Base-by-base conservation (phyloP, 768 basidiomycete species). In the Calocybe indica region DNA sequence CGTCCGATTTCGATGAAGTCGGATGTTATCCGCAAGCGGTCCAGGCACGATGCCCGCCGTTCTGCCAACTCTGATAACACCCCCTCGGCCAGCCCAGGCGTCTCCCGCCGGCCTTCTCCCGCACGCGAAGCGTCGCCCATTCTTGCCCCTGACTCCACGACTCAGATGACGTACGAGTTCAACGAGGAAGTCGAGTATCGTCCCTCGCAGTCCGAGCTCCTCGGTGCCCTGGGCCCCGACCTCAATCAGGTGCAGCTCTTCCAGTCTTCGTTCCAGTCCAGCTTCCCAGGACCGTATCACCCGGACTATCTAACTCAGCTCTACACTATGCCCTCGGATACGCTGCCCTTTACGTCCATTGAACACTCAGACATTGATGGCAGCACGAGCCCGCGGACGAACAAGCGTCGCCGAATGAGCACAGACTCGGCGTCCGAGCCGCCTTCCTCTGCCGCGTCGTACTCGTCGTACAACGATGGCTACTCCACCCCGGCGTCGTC, bases 1-100 rank as follows among this genome's bases (percentile, higher is more conserved):
- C 82, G 90, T 22, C 90, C 90, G 1, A 88, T 91, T 51, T 88
- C 86, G 6, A 92, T 92, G 89, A 92, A 92, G 62, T 90, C 88
- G 4, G 90, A 92, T 53, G 82, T 91, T 33, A 89, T 92, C 54
- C 85, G 89, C 51, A 92, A 92, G 60, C 83, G 90, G 36, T 88
- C 89, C 2, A 73, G 89, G 1, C 88, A 90, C 55, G 88, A 91
- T 50, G 83, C 85, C 14, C 79, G 86, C 33, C 78, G 84, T 13
- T 55, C 68, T 45, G 76, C 82, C 84, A 5, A 82, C 83, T 0
- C 75, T 76, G 45, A 70, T 75, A 22, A 88, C 50, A 86, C 85
- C 0, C 83, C 84, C 0, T 88, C 88, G 5, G 84, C 80, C 3
- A 85, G 82, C 57, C 87, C 86, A 0, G 85, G 82, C 11, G 80